Conservation (phyloP, 805 yeast genomes). For the Zygosaccharomyces kombuchaensis region DNA sequence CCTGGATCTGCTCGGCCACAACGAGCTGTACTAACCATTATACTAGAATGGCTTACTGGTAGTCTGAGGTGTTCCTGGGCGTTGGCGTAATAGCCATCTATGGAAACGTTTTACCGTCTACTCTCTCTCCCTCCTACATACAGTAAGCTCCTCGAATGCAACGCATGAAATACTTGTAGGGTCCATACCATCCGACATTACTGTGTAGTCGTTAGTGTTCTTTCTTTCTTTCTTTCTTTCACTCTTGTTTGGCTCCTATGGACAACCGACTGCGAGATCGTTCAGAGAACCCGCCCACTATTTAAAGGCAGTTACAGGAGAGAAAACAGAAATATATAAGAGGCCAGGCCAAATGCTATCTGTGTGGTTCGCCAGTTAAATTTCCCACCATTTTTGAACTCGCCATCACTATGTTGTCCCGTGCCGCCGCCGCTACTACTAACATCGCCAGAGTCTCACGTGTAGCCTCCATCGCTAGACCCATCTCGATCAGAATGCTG, state of each 20-base stretch:
- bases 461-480: too few relatives aligned
- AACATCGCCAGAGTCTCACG: not conserved
- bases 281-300: constrained; percentile 2
- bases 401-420: not conserved
- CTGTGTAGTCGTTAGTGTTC: too few relatives aligned
- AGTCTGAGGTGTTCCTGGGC: constrained; percentile 36
- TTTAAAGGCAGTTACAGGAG: constrained; percentile 12
- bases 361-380: not conserved
- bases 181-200: constrained; percentile 65
- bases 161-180: too few relatives aligned
- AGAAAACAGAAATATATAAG: constrained; percentile 5
- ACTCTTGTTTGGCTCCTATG: constrained; percentile 4
- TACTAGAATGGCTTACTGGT: too few relatives aligned
- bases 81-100: too few relatives aligned
- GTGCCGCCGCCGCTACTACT: not conserved
- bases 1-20: constrained; percentile 73
- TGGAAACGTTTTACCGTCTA: too few relatives aligned
- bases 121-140: too few relatives aligned
- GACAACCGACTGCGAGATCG: constrained; percentile 12
- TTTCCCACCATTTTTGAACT: not conserved
- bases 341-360: not conserved
- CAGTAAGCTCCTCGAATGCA: too few relatives aligned
- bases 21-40: constrained; percentile 46
- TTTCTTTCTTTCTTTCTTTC: too few relatives aligned
- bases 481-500: constrained; percentile 34